Conservation (phyloP, 345 rosid genomes). For the Noccaea caerulescens region DNA sequence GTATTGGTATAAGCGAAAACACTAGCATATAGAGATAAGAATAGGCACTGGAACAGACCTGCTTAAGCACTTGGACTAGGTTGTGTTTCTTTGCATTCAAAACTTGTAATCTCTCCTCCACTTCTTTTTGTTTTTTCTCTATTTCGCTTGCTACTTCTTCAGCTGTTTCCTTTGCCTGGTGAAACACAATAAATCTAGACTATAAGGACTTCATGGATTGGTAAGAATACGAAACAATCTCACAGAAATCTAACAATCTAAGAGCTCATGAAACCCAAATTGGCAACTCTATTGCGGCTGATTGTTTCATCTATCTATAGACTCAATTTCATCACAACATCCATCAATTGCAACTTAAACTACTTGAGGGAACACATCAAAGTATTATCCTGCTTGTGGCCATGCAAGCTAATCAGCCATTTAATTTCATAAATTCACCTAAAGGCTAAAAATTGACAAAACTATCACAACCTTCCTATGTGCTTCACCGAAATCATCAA, state of each 20-base stretch:
- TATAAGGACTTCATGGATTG: neutral
- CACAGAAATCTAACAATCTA: constrained; percentile 10
- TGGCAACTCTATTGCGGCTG: neutral
- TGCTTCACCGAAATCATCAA: neutral
- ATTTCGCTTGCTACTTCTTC: constrained; percentile 46
- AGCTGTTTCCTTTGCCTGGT: constrained; percentile 46
- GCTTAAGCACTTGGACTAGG: constrained; percentile 88
- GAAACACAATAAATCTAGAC: neutral
- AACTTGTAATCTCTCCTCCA: constrained; percentile 71
- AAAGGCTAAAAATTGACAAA: constrained; percentile 9
- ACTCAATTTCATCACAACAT: neutral
- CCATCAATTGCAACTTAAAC: neutral
- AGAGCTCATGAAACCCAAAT: neutral
- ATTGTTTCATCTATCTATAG: constrained; percentile 11
- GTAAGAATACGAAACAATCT: neutral
- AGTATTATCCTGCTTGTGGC: neutral
- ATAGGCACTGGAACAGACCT: constrained; percentile 48
- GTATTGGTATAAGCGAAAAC: neutral
- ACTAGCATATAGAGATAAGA: neutral
- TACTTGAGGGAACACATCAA: constrained; percentile 17
- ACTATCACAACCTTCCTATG: neutral
- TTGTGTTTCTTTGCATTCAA: constrained; percentile 86
- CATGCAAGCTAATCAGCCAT: neutral
- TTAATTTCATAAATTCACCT: constrained; percentile 16
- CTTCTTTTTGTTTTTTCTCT: constrained; percentile 65